Evolutionary conservation across 2,329 filamentous ascomycete genomes (phyloP).

Genomic region (Magnaporthiopsis rhizophila): DNA sequence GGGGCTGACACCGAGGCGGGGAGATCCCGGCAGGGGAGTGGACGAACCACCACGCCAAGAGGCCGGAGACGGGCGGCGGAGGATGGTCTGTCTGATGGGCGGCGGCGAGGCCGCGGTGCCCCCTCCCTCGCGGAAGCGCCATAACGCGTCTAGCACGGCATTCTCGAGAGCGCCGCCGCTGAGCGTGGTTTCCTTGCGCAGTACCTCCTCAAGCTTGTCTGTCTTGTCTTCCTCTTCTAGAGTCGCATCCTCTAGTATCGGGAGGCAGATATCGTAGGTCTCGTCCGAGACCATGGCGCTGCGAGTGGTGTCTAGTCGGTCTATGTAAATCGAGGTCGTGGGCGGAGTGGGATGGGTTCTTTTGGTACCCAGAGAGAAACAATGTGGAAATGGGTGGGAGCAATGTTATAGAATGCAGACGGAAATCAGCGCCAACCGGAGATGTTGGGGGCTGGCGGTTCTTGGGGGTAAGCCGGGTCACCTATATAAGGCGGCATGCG

Average conservation of each 20-base stretch:
- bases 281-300: constrained; percentile 77
- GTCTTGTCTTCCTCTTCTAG: constrained; percentile 94
- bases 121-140: constrained; percentile 68
- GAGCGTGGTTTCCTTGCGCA: constrained; percentile 70
- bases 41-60: constrained; percentile 74
- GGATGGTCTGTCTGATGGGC: constrained; percentile 78
- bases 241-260: constrained; percentile 71
- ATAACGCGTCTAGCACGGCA: constrained; percentile 81
- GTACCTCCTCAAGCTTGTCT: constrained; percentile 78
- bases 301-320: not conserved
- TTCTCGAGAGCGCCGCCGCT: constrained; percentile 76
- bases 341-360: not conserved
- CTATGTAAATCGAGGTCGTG: not conserved
- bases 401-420: not conserved
- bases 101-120: constrained; percentile 66
- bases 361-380: not conserved
- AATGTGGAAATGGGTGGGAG: not conserved
- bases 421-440: constrained; percentile 1
- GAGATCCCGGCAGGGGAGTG: constrained; percentile 77
- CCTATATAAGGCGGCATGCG: constrained; percentile 7
- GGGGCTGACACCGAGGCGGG: constrained; percentile 73
- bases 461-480: not conserved
- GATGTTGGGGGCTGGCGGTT: constrained; percentile 1
- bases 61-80: constrained; percentile 84
- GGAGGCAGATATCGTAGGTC: constrained; percentile 84